These are phyloP conservation scores for Xylaria sp. DNA, from an alignment of 2,329 filamentous ascomycete species.

Conservation along the genomic window DNA sequence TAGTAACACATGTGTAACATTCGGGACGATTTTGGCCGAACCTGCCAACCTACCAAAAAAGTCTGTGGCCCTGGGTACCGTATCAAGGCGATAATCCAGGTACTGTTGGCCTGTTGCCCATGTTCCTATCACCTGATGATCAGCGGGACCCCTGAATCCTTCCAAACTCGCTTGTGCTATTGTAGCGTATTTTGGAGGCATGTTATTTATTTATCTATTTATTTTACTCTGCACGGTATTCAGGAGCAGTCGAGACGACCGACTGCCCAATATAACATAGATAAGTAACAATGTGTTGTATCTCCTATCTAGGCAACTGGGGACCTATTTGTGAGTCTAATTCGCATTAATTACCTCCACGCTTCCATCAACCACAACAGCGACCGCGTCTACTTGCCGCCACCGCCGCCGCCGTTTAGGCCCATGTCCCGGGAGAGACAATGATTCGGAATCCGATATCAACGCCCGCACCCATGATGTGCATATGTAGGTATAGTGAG, in stretches of 20 bases:
- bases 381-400: background rate
- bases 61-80: background rate
- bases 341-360: conserved; percentile 9
- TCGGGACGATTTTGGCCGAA: background rate
- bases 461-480: conserved; percentile 5
- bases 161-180: background rate
- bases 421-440: conserved; percentile 6
- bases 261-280: background rate
- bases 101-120: background rate
- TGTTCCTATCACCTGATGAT: background rate
- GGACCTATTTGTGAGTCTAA: conserved; percentile 9
- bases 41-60: background rate
- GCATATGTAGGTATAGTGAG: conserved; percentile 23
- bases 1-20: conserved; percentile 6
- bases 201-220: background rate
- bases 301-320: conserved; percentile 20
- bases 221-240: background rate
- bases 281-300: background rate
- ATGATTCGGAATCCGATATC: conserved; percentile 16
- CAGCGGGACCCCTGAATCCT: conserved; percentile 26
- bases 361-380: background rate
- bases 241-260: background rate
- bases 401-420: background rate
- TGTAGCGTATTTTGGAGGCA: background rate
- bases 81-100: conserved; percentile 16